Evolutionary conservation across 2,329 filamentous ascomycete species (phyloP), one percentile per base, ranked within the genome.

Genomic region (Claviceps fusiformis): DNA sequence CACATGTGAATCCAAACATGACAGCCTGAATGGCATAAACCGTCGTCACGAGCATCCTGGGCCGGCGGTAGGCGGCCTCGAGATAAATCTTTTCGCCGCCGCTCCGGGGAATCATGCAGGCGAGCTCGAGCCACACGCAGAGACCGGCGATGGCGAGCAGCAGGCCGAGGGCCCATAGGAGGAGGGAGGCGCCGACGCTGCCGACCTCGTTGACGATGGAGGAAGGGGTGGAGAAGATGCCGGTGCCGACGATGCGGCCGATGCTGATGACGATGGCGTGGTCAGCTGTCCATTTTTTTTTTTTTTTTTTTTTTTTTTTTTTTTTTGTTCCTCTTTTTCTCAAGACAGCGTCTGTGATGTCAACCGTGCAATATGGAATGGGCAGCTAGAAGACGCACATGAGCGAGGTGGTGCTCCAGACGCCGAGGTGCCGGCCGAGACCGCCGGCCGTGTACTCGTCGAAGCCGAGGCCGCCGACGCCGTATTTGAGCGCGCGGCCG

Each of bases 41-140:
- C 58, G 78, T 80, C 0, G 79, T 81, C 0, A 80, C 75, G 1
- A 85, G 65, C 64, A 82, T 81, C 55, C 74, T 76, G 0, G 81
- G 81, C 27, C 71, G 75, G 2, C 73, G 73, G 67, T 82, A 84
- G 17, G 81, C 77, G n/a, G 77, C 73, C 62, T 85, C 81, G 15
- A 85, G 76, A 62, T 85, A 85, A 64, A 83, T 81, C 71, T 85
- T 85, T 59, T 84, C 81, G 24, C 82, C 82, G 15, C 82, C 81
- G 15, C 78, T 82, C 41, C 77, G 72, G 2, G 81, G 81, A 41
- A 83, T 82, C 4, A 78, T 79, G 4, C 81, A 72, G 29, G 81
- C 81, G 60, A 83, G 83, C 61, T 84, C 82, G 51, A 85, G 74
- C 63, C 79, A 84, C 5, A 85, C 79, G 54, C 75, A 77, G 13